A percentile compares a stretch with the other conserved stretches of the same genome.
phyloP scores from a whole-genome alignment of 1,139 yeast species.

The Pichia sp. region DNA sequence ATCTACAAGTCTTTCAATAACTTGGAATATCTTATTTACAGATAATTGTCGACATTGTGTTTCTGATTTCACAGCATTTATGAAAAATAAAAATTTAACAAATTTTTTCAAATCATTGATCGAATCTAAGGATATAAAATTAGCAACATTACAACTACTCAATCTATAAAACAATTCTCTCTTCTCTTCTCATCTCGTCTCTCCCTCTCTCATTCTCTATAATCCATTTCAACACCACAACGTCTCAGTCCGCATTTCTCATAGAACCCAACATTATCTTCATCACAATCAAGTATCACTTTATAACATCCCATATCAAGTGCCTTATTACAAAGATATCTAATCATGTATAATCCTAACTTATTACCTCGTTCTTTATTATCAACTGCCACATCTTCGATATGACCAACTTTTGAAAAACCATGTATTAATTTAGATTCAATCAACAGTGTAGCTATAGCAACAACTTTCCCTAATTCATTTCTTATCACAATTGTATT shows the following conservation, averaged over 20 bases:
- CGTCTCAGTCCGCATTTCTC: conserved; percentile 70
- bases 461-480: conserved; percentile 31
- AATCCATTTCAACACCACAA: conserved; percentile 71
- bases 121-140: conserved; percentile 6
- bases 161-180: no score
- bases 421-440: conserved; percentile 66
- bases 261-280: conserved; percentile 73
- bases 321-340: conserved; percentile 55
- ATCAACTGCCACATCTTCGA: conserved; percentile 88
- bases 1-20: neutral
- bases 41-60: conserved; percentile 3
- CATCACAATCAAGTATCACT: conserved; percentile 82
- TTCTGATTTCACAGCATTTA: conserved; percentile 6
- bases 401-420: conserved; percentile 85
- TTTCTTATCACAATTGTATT: conserved; percentile 46
- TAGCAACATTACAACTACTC: conserved; percentile 10
- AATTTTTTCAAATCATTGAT: conserved; percentile 5
- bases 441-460: conserved; percentile 43
- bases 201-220: conserved; percentile 17
- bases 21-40: conserved; percentile 8
- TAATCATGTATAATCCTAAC: conserved; percentile 64
- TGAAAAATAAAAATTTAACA: neutral
- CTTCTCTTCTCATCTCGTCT: neutral
- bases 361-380: conserved; percentile 73
- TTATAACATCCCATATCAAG: conserved; percentile 67